Evolutionary conservation across 768 basidiomycete species (phyloP), one percentile per base, ranked within the genome.

Genomic region (Royoungia palumana): DNA sequence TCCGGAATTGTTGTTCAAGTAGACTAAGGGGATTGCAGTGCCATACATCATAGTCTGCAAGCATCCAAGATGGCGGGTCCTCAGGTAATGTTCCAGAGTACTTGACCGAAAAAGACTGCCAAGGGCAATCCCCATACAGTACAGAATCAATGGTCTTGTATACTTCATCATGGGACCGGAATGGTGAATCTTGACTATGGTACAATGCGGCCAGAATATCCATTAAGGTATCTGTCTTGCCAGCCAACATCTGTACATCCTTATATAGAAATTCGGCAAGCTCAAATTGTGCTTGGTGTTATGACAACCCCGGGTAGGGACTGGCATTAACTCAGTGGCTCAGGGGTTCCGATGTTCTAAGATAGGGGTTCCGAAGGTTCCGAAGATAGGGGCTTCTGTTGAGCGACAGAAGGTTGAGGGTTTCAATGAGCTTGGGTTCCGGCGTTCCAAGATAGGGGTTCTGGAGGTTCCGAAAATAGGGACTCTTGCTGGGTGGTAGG

Each of bases 121-220:
- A 77, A 0, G 71, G 64, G 7, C 61, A 57, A 35, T 70, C 68
- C 6, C 74, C 72, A 35, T 63, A 28, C 28, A 10, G 28, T 28
- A 28, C 12, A 8, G 28, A 6, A 28, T 28, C 28, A 12, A 28
- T 28, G 28, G 28, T 8, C 1, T 35, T 28, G 32, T 70, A 65
- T 5, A 75, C 25, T 17, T 74, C 66, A 4, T 51, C 27, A 40
- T 67, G 52, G 32, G 62, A 59, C 0, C 44, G 27, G 46, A 71
- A 75, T 13, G 56, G 60, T 9, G 53, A 39, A 5, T 28, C 9
- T 13, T 28, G 47, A 17, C 40, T 17, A 22, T 44, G 24, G 30
- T 54, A 49, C 17, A 28, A 28, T 12, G 28, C 6, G 28, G 28
- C 28, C 19, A 53, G 35, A 1, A 65, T 20, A 1, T 69, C 37